Conservation (phyloP, 2,329 filamentous ascomycete species). For the Diaporthe vexans region DNA sequence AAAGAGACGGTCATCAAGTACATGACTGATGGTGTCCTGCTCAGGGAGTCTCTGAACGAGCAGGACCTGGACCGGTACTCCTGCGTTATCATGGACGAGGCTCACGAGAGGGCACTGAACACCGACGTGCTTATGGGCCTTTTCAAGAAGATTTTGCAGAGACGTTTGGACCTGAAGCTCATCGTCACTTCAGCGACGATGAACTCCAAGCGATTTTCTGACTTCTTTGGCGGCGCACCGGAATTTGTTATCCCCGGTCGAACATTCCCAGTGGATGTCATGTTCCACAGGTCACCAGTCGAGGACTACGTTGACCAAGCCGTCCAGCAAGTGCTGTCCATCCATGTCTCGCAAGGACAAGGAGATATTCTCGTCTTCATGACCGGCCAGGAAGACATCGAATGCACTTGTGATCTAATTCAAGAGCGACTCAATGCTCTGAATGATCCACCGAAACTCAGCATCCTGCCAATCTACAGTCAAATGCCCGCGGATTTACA, state of each 20-base stretch:
- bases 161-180: slow-evolving; percentile 91
- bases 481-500: slow-evolving; percentile 99
- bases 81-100: slow-evolving; percentile 99
- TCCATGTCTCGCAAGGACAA: slow-evolving; percentile 92
- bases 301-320: slow-evolving; percentile 98
- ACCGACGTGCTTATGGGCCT: slow-evolving; percentile 98
- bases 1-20: slow-evolving; percentile 98
- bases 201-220: slow-evolving; percentile 96
- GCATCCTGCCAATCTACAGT: slow-evolving; percentile 97
- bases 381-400: slow-evolving; percentile 99
- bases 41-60: slow-evolving; percentile 94
- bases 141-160: slow-evolving; percentile 95
- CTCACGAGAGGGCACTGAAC: slow-evolving; percentile 95
- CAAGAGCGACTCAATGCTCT: slow-evolving; percentile 88
- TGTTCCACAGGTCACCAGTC: slow-evolving; percentile 94
- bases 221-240: slow-evolving; percentile 95
- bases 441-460: slow-evolving; percentile 94
- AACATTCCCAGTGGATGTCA: slow-evolving; percentile 96
- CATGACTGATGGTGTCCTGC: slow-evolving; percentile 96
- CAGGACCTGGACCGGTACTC: slow-evolving; percentile 95
- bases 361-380: slow-evolving; percentile 99
- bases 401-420: slow-evolving; percentile 93
- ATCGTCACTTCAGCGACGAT: slow-evolving; percentile 99
- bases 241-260: slow-evolving; percentile 97
- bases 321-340: slow-evolving; percentile 94